Percentiles rank a stretch among this genome's conserved stretches.
Conservation (phyloP, 495 filamentous ascomycete genomes). For the Hyaloscypha variabilis region DNA sequence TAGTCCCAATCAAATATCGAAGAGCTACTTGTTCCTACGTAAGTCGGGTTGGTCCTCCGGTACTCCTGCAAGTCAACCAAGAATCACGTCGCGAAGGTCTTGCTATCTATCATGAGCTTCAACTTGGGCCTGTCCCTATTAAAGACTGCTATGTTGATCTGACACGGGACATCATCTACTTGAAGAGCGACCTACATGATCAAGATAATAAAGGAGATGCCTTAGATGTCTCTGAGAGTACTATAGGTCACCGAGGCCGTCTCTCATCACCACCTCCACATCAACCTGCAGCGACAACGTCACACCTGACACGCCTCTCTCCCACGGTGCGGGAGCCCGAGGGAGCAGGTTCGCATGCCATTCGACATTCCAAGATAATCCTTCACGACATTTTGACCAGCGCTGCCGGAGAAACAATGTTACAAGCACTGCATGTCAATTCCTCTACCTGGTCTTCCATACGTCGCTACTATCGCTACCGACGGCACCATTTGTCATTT, state of each 20-base stretch:
- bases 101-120: slow-evolving; percentile 13
- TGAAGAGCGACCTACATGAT: background rate
- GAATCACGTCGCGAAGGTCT: slow-evolving; percentile 18
- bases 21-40: background rate
- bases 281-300: background rate
- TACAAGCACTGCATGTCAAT: background rate
- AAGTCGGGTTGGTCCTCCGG: slow-evolving; percentile 7
- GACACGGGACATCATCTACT: slow-evolving; percentile 7
- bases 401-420: background rate
- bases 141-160: slow-evolving; percentile 17
- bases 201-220: background rate
- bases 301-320: too few relatives aligned
- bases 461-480: background rate
- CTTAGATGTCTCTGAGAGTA: background rate
- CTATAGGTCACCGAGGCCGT: background rate
- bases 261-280: background rate
- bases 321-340: background rate
- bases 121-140: background rate
- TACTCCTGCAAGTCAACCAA: slow-evolving; percentile 1
- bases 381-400: slow-evolving; percentile 5
- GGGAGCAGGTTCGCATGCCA: background rate
- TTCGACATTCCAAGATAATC: slow-evolving; percentile 3
- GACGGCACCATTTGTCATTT: background rate
- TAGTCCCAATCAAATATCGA: slow-evolving; percentile 12
- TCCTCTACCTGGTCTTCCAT: background rate